phyloP scores from a whole-genome alignment of 2,329 filamentous ascomycete species.

The Pseudogymnoascus verrucosus region DNA sequence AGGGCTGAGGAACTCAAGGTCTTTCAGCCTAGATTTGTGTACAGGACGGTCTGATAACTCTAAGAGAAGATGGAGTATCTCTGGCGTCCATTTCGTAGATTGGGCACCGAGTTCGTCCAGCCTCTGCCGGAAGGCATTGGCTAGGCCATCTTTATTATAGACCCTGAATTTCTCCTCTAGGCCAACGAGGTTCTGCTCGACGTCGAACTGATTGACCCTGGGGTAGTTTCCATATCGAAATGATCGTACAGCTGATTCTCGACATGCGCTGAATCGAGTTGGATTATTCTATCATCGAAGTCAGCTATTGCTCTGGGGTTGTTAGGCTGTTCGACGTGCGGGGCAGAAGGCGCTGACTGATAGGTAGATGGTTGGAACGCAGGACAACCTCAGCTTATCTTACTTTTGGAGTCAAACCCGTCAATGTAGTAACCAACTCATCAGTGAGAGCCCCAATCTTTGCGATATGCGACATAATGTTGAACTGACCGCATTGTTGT shows the following conservation, averaged over 20 bases:
- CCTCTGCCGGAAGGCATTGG: conserved; percentile 56
- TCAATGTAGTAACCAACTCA: conserved; percentile 60
- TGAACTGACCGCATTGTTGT: conserved; percentile 5
- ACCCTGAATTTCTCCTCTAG: conserved; percentile 83
- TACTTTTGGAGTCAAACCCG: conserved; percentile 48
- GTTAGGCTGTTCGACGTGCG: background rate
- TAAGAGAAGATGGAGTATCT: conserved; percentile 69
- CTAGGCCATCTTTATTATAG: conserved; percentile 69
- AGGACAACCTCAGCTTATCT: conserved; percentile 12
- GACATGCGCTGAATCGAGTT: conserved; percentile 35
- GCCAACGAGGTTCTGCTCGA: conserved; percentile 56
- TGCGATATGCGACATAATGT: conserved; percentile 61
- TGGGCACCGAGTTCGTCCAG: conserved; percentile 48
- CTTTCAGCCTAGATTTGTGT: conserved; percentile 56
- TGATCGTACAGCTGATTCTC: conserved; percentile 42
- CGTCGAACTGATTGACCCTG: conserved; percentile 69
- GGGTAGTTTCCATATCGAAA: conserved; percentile 49
- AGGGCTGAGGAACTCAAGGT: conserved; percentile 48
- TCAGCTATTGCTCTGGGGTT: conserved; percentile 12
- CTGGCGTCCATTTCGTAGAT: conserved; percentile 63
- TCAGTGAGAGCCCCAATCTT: conserved; percentile 57
- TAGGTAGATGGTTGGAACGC: background rate
- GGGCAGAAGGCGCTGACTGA: background rate
- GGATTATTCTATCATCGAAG: conserved; percentile 23
- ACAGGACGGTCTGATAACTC: conserved; percentile 75